Conservation (phyloP, 345 rosid species). For the Salix viminalis region DNA sequence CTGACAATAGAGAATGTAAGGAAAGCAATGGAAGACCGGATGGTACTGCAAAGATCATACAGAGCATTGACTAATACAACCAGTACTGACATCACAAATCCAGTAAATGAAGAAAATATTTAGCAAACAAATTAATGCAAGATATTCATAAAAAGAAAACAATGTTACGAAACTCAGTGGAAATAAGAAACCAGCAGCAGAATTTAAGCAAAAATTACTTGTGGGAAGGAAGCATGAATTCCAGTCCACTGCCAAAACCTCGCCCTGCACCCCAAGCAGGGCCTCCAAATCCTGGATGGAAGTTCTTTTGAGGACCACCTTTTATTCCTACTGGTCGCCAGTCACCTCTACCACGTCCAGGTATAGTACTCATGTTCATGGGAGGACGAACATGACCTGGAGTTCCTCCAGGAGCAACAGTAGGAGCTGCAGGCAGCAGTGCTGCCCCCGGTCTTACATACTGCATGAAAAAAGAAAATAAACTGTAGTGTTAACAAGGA, state of each 20-base stretch:
- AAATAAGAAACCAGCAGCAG: not conserved
- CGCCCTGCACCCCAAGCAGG: conserved; percentile 76
- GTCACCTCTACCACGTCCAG: conserved; percentile 96
- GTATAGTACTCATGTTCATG: conserved; percentile 46
- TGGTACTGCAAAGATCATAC: not conserved
- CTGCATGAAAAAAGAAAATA: conserved; percentile 51
- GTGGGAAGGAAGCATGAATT: conserved; percentile 98
- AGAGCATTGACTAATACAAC: not conserved
- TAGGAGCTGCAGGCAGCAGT: conserved; percentile 62
- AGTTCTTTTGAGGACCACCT: conserved; percentile 70
- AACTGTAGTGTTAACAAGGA: conserved; percentile 6
- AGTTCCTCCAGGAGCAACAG: conserved; percentile 48
- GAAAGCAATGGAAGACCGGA: not conserved
- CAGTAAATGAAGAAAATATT: not conserved
- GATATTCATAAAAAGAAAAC: not conserved
- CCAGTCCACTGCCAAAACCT: conserved; percentile 69
- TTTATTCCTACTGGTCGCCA: conserved; percentile 81
- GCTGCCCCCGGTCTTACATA: conserved; percentile 97
- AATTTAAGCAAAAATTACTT: conserved; percentile 47
- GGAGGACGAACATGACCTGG: conserved; percentile 82
- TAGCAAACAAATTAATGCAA: not conserved
- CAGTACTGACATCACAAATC: not conserved
- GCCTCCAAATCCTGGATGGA: conserved; percentile 55
- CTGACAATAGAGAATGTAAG: not conserved
- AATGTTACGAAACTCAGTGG: not conserved